A percentile compares a stretch with the other conserved stretches of the same genome.
Evolutionary conservation across 2,329 filamentous ascomycete genomes (phyloP).

Genomic region (Aspergillus tubingensis): DNA sequence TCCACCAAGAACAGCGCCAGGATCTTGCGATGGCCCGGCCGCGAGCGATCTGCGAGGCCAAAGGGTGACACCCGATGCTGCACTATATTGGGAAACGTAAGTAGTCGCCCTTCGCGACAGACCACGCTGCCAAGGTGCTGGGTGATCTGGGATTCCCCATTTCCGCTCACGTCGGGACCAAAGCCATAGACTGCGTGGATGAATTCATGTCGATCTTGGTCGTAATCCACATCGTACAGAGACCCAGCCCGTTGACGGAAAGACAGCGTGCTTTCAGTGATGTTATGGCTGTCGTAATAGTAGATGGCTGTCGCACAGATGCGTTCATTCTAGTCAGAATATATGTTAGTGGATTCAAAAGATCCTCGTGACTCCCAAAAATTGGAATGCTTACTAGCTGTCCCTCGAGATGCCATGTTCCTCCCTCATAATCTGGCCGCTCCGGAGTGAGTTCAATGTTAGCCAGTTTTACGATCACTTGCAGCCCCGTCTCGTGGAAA

Average conservation of each 20-base stretch:
- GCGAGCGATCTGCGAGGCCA: conserved; percentile 21
- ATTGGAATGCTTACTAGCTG: conserved; percentile 21
- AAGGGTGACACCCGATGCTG: conserved; percentile 28
- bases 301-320: conserved; percentile 66
- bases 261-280: conserved; percentile 54
- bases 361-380: not conserved
- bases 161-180: not conserved
- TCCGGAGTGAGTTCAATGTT: conserved; percentile 62
- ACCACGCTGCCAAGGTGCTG: conserved; percentile 8
- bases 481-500: conserved; percentile 39
- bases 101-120: conserved; percentile 5
- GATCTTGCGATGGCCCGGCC: conserved; percentile 30
- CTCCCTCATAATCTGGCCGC: conserved; percentile 55
- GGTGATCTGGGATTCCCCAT: not conserved
- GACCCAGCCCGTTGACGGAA: conserved; percentile 47
- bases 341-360: too few relatives aligned
- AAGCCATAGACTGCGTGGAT: conserved; percentile 8
- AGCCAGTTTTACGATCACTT: conserved; percentile 62
- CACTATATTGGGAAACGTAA: conserved; percentile 15
- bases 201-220: not conserved
- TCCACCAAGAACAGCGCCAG: conserved; percentile 30
- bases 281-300: conserved; percentile 65
- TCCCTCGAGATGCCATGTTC: conserved; percentile 50
- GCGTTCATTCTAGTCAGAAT: conserved; percentile 55
- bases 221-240: not conserved